Evolutionary conservation across 192 early-diverging fungal species (phyloP).

Genomic region (Coemansia sp.): DNA sequence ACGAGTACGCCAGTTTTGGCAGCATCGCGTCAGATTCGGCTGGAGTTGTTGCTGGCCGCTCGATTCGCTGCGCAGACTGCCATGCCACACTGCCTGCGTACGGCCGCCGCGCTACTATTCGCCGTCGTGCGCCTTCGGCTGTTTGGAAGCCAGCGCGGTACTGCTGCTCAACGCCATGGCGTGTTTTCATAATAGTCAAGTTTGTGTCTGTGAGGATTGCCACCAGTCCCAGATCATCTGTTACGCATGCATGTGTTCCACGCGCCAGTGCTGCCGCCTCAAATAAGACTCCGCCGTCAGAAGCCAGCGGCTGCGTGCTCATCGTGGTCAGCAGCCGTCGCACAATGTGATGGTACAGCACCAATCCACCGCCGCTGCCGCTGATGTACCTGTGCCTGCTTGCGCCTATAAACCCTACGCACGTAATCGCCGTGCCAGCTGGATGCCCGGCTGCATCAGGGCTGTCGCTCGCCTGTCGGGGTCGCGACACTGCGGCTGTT

Average conservation of each 20-base stretch:
- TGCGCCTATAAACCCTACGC: slow-evolving; percentile 39
- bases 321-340: slow-evolving; percentile 47
- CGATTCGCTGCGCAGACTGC: slow-evolving; percentile 37
- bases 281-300: slow-evolving; percentile 17
- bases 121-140: neutral
- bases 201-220: slow-evolving; percentile 35
- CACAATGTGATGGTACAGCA: slow-evolving; percentile 53
- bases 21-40: slow-evolving; percentile 13
- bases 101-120: slow-evolving; percentile 32
- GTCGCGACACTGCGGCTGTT: slow-evolving; percentile 33
- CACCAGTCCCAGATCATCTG: slow-evolving; percentile 48
- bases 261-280: slow-evolving; percentile 32
- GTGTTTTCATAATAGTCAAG: slow-evolving; percentile 29
- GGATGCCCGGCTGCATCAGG: slow-evolving; percentile 32
- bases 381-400: slow-evolving; percentile 53
- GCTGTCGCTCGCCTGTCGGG: slow-evolving; percentile 33
- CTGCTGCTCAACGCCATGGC: slow-evolving; percentile 31
- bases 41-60: slow-evolving; percentile 28
- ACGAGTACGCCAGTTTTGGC: slow-evolving; percentile 41
- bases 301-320: slow-evolving; percentile 26
- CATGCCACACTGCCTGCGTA: slow-evolving; percentile 48
- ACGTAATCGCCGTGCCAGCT: slow-evolving; percentile 30
- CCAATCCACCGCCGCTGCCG: slow-evolving; percentile 37
- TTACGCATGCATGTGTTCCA: slow-evolving; percentile 20
- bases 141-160: slow-evolving; percentile 24